Evolutionary conservation across 345 rosid species (phyloP), one percentile per base, ranked within the genome.

Genomic region (Adansonia digitata): DNA sequence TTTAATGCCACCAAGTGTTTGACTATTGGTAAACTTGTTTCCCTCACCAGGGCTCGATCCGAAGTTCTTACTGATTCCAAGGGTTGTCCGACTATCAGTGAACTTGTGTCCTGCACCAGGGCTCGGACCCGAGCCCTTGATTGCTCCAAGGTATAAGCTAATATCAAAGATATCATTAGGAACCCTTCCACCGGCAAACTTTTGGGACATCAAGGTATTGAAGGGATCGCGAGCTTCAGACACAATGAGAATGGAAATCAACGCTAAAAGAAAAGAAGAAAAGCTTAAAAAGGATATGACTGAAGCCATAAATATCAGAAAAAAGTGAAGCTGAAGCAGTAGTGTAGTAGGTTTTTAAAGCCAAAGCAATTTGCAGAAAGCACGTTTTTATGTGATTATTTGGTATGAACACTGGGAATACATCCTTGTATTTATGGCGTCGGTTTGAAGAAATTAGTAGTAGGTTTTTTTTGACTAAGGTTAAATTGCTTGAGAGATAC

Each of bases 181-280:
- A 51, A 73, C 75, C 29, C 77, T 68, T 43, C 55, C 69, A 53
- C 74, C 73, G 2, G 75, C 43, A 18, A 35, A 52, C 13, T 73
- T 71, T 79, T 27, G 24, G 1, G 80, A 17, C 55, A 68, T 60
- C 69, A 73, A 22, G 52, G 74, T 59, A 51, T 68, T 77, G 80
- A 83, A 75, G 1, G 90, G 88, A 31, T 71, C 74, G 39, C 91
- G 90, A 43, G 79, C 78, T 73, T 79, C 80, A 1, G 64, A 68
- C 69, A 75, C 79, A 11, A 71, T 31, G 55, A 82, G 72, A 75
- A 73, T 66, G 49, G 75, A 77, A 73, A 73, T 60, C 17, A 60
- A 43, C 29, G 43, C 3, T 43, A 73, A 43, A 29, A 73, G 13
- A 43, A 74, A 6, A 31, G 69, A 74, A 61, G 22, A 39, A 52